Conservation (phyloP, 345 rosid species). For the Ricinus communis region DNA sequence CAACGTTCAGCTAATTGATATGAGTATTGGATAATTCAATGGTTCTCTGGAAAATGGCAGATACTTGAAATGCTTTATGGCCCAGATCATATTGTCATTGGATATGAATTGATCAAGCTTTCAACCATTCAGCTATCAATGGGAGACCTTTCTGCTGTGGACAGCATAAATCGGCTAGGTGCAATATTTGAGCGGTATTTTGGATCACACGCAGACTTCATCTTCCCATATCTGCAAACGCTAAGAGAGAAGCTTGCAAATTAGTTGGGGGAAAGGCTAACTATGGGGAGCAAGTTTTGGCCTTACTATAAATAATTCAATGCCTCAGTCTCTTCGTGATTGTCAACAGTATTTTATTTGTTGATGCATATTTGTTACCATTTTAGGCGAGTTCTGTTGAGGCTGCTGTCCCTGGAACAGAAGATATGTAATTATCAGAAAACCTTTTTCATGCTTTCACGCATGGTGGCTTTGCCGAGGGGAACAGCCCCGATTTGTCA, state of each 20-base stretch:
- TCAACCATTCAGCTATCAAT: slow-evolving; percentile 56
- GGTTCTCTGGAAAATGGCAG: slow-evolving; percentile 28
- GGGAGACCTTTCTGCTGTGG: slow-evolving; percentile 42
- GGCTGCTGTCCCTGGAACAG: too few relatives aligned
- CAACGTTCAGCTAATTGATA: background rate
- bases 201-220: slow-evolving; percentile 48
- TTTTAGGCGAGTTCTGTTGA: too few relatives aligned
- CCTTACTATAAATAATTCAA: too few relatives aligned
- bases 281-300: background rate
- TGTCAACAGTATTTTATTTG: background rate
- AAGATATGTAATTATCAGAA: too few relatives aligned
- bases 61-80: slow-evolving; percentile 68
- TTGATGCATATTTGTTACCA: too few relatives aligned
- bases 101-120: slow-evolving; percentile 78
- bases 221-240: slow-evolving; percentile 48
- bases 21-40: background rate
- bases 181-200: slow-evolving; percentile 50
- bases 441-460: too few relatives aligned
- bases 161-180: slow-evolving; percentile 39
- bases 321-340: background rate
- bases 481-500: too few relatives aligned
- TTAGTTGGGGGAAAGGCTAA: background rate
- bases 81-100: slow-evolving; percentile 62
- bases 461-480: too few relatives aligned
- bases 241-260: slow-evolving; percentile 31